Conservation (phyloP, 176 grass and related monocot genomes). For the Musa beccarii region DNA sequence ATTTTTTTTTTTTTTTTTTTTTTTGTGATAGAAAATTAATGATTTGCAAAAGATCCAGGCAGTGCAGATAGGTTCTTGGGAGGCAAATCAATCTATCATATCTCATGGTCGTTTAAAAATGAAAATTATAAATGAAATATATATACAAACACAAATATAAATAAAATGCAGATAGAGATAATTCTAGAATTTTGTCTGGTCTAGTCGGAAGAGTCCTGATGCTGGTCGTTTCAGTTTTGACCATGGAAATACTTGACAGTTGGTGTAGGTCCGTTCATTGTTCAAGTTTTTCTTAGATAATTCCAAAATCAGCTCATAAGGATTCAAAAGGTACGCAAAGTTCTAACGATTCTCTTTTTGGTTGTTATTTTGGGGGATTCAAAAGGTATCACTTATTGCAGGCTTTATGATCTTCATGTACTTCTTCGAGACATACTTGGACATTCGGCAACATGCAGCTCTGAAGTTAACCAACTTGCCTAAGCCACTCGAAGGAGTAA, state of each 20-base stretch:
- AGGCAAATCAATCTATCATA: neutral
- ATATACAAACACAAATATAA: no score
- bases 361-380: constrained; percentile 1
- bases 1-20: neutral
- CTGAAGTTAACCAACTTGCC: constrained; percentile 63
- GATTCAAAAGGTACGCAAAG: neutral
- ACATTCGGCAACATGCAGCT: constrained; percentile 71
- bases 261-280: neutral
- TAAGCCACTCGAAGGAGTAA: constrained; percentile 61
- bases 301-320: neutral
- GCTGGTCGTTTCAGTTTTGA: neutral
- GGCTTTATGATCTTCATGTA: constrained; percentile 95
- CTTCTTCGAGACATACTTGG: constrained; percentile 92
- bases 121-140: neutral
- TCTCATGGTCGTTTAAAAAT: neutral
- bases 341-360: neutral
- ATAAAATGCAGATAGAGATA: no score
- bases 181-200: no score
- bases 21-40: neutral
- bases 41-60: neutral
- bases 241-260: neutral
- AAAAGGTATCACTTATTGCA: constrained; percentile 32
- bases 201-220: no score
- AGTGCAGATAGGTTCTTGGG: neutral
- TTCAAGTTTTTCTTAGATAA: neutral